Evolutionary conservation across 2,329 filamentous ascomycete species (phyloP).

Genomic region (Chaetomiaceae sp.): DNA sequence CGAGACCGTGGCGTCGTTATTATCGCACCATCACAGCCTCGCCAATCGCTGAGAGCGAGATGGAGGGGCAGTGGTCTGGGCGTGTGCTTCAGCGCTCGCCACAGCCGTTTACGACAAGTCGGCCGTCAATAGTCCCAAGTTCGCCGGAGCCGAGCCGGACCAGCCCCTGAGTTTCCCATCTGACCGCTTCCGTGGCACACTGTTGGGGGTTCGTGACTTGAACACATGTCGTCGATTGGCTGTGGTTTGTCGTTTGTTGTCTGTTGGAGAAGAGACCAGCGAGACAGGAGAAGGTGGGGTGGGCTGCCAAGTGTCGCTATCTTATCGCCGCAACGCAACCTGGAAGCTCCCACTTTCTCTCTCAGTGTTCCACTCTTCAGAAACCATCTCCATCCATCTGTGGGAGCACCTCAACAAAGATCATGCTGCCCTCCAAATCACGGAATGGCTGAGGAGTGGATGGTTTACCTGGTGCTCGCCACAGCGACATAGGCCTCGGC

Average conservation of each 20-base stretch:
- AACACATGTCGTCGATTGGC: constrained; percentile 11
- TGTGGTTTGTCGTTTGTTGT: constrained; percentile 12
- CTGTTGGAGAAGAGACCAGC: neutral
- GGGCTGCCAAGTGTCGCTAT: neutral
- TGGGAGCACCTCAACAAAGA: no score
- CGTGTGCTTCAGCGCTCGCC: neutral
- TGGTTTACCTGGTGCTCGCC: no score
- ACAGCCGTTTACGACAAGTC: neutral
- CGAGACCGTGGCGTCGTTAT: no score
- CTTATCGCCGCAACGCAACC: no score
- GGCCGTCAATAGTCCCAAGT: neutral
- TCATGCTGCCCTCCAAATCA: no score
- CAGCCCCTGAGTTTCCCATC: constrained; percentile 1
- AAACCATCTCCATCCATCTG: no score
- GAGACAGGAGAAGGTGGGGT: constrained; percentile 9
- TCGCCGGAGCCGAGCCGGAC: neutral
- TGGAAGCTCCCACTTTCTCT: no score
- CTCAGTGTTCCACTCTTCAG: no score
- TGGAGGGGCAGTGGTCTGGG: neutral
- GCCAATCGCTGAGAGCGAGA: neutral
- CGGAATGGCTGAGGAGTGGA: no score
- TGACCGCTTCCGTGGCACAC: constrained; percentile 16
- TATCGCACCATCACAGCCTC: no score
- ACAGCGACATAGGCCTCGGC: no score
- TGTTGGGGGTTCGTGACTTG: constrained; percentile 16